Percentiles rank a stretch among this genome's conserved stretches.
phyloP scores from a whole-genome alignment of 176 grass and related monocot genomes.

The Lolium rigidum region DNA sequence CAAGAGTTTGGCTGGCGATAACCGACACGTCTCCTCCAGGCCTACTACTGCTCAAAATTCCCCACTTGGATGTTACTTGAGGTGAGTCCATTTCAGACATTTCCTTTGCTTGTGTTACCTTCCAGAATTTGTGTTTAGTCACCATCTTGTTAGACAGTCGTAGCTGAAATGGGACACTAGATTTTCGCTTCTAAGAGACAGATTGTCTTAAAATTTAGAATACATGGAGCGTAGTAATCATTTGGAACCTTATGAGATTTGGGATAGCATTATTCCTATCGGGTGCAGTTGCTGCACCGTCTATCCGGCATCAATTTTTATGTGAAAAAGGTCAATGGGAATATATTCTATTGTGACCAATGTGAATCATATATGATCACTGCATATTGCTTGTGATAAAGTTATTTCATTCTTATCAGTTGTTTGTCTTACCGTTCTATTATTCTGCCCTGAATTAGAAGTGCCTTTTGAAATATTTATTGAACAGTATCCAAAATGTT shows the following conservation, averaged over 20 bases:
- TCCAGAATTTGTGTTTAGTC: neutral
- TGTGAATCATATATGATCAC: conserved; percentile 21
- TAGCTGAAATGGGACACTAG: conserved; percentile 7
- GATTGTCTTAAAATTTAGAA: conserved; percentile 16
- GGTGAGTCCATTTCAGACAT: neutral
- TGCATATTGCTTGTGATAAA: neutral
- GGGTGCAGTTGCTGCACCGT: neutral
- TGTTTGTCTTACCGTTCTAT: conserved; percentile 5
- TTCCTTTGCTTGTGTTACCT: neutral
- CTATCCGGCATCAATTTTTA: neutral
- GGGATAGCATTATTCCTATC: conserved; percentile 27
- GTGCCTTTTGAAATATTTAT: conserved; percentile 17
- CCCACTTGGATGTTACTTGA: neutral
- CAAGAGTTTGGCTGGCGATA: neutral
- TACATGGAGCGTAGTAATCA: conserved; percentile 2
- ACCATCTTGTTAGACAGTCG: neutral
- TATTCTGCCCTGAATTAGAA: neutral
- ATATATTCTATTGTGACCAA: conserved; percentile 25
- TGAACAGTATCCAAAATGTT: neutral
- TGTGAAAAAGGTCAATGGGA: conserved; percentile 22
- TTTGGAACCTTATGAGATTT: conserved; percentile 16
- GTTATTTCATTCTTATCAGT: conserved; percentile 21
- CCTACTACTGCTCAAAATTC: neutral
- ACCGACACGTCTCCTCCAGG: neutral
- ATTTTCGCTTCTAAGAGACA: conserved; percentile 24